Evolutionary conservation across 306 rosid genomes (phyloP), one percentile per base, ranked within the genome.

Genomic region (Senna tora): DNA sequence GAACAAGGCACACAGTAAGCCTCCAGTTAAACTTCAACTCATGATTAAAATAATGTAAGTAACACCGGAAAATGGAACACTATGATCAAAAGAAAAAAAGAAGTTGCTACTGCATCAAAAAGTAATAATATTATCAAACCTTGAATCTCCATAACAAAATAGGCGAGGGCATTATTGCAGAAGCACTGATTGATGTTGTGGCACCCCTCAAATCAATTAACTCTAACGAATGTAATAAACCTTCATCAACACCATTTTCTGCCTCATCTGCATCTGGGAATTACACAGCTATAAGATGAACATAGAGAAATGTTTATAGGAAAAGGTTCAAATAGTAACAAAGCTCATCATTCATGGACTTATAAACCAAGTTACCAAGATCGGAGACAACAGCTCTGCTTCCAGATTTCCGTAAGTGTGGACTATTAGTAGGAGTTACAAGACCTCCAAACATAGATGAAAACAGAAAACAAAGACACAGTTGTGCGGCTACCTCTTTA

Each of bases 321-420:
- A 1, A 59, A 46, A 52, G 53, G 14, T 33, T 5, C 56, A 78
- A 67, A 47, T 11, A 76, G 59, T 28, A 77, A n/a, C 70, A 14
- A 70, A 22, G 59, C 32, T 5, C 21, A 30, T 54, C 58, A 54
- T 21, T 53, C 58, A 57, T 28, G 5, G 33, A 77, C 55, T 65
- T 32, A 54, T 32, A 68, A 38, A 76, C 33, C 50, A 71, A 78
- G 51, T 79, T 89, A 94, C 99, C 96, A 77, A 84, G 83, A 83
- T 89, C 96, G 70, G 86, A 87, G 76, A 91, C 84, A 72, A 86
- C 87, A 77, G 87, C 65, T 86, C 93, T 88, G 86, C 97, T 94
- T 82, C 97, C 95, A 81, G 99, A 91, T 80, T 91, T 94, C 79
- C 97, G 83, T 64, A 94, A 86, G 85, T 91, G 99, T 9, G 97